Conservation (phyloP, 495 filamentous ascomycete genomes). For the Filosporella fistucella region DNA sequence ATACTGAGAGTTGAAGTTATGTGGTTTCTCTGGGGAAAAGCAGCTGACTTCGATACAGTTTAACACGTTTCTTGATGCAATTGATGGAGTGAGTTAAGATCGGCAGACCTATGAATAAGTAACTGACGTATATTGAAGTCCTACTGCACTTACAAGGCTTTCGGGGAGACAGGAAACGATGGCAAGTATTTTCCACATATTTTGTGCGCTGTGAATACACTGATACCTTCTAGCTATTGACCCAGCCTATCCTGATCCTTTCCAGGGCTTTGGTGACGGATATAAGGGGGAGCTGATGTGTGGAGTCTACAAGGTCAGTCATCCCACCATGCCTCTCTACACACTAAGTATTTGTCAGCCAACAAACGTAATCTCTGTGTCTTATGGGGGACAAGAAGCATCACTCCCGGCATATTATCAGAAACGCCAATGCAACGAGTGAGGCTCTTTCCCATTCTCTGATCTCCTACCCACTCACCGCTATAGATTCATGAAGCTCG, state of each 20-base stretch:
- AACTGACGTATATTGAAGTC: constrained; percentile 56
- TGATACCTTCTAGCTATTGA: constrained; percentile 28
- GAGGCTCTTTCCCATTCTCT: neutral
- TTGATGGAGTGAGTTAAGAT: constrained; percentile 51
- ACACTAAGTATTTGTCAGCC: constrained; percentile 4
- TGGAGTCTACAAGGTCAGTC: constrained; percentile 42
- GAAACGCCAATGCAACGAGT: constrained; percentile 53
- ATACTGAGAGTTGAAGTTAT: too few relatives aligned
- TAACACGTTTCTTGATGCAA: constrained; percentile 52
- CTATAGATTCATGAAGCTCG: constrained; percentile 30
- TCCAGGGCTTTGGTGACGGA: constrained; percentile 39
- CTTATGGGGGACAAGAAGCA: constrained; percentile 41
- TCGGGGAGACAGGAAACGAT: constrained; percentile 31
- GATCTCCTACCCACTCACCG: neutral
- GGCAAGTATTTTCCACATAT: constrained; percentile 22
- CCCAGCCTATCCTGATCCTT: constrained; percentile 50
- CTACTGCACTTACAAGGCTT: constrained; percentile 51
- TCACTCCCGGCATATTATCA: constrained; percentile 49
- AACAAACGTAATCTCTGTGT: constrained; percentile 57
- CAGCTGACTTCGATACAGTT: too few relatives aligned
- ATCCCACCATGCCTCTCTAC: neutral
- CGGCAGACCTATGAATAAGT: neutral
- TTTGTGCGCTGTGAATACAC: neutral
- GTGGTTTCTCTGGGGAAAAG: too few relatives aligned
- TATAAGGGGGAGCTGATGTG: constrained; percentile 58